These are phyloP conservation scores for Chlamydomonas schloesseri DNA, from an alignment of 139 green algal genomes.

Conservation along the genomic window DNA sequence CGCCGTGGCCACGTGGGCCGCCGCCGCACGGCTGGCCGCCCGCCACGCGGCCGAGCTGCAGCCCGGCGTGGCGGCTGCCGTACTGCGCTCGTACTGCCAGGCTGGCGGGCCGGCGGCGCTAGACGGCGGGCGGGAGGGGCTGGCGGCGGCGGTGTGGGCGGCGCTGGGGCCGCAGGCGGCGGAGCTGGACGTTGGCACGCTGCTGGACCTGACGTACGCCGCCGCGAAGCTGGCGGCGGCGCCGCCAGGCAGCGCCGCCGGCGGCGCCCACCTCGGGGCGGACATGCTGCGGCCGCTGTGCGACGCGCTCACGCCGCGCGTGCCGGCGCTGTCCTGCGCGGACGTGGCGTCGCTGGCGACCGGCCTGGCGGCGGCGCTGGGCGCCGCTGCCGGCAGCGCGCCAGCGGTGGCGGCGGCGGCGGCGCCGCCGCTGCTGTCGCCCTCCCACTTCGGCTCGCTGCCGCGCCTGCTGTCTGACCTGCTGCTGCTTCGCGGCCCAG, in stretches of 20 bases:
- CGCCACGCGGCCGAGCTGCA: constrained; percentile 38
- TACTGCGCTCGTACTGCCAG: constrained; percentile 5
- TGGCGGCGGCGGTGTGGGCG: constrained; percentile 10
- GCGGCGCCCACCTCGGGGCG: not conserved
- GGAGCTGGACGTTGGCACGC: not conserved
- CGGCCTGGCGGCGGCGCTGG: not conserved
- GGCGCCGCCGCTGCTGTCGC: not conserved
- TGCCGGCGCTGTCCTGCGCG: not conserved
- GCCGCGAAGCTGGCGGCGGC: not conserved
- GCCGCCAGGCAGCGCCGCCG: not conserved
- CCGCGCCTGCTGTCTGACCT: constrained; percentile 33
- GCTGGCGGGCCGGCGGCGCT: not conserved
- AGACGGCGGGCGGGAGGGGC: constrained; percentile 4
- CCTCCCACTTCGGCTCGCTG: not conserved
- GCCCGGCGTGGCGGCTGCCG: constrained; percentile 1
- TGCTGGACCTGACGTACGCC: not conserved
- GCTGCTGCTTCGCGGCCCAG: constrained; percentile 2
- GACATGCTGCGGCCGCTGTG: not conserved
- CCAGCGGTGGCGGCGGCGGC: not conserved
- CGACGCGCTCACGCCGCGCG: not conserved
- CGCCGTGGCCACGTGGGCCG: constrained; percentile 9
- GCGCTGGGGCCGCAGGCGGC: not conserved
- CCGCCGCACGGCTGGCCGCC: constrained; percentile 13
- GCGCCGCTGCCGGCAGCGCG: not conserved
- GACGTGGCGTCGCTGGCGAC: not conserved